phyloP scores from a whole-genome alignment of 129 eudicot species.

The Tanacetum coccineum region DNA sequence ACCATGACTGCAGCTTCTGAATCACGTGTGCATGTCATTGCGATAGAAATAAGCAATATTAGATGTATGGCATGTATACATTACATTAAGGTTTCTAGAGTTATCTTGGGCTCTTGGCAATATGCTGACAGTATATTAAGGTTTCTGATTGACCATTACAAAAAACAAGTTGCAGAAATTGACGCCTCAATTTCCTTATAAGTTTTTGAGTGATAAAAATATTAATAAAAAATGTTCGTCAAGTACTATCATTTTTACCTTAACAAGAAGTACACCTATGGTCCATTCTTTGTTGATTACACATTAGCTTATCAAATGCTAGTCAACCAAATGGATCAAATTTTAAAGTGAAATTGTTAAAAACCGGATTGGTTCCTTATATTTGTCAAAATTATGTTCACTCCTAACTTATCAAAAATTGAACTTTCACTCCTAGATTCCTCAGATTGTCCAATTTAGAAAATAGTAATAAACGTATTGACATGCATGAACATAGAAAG shows the following conservation, averaged over 20 bases:
- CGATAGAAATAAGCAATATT: conserved; percentile 2
- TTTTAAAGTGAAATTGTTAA: no score
- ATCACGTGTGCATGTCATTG: conserved; percentile 26
- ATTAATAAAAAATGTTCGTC: neutral
- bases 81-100: neutral
- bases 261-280: neutral
- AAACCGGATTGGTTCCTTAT: no score
- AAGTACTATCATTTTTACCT: neutral
- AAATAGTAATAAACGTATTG: neutral
- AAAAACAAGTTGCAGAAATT: neutral
- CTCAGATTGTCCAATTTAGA: no score
- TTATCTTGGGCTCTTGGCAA: neutral
- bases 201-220: conserved; percentile 1
- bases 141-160: neutral
- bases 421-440: no score
- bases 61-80: conserved; percentile 10
- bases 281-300: neutral
- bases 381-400: no score
- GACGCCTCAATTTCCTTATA: conserved; percentile 4
- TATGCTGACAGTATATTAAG: no score
- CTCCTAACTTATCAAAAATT: no score
- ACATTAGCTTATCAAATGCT: conserved; percentile 8
- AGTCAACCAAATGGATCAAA: conserved; percentile 7
- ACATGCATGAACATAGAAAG: neutral
- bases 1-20: conserved; percentile 93